Conservation (phyloP, 495 filamentous ascomycete species). For the Annulohypoxylon stygium region DNA sequence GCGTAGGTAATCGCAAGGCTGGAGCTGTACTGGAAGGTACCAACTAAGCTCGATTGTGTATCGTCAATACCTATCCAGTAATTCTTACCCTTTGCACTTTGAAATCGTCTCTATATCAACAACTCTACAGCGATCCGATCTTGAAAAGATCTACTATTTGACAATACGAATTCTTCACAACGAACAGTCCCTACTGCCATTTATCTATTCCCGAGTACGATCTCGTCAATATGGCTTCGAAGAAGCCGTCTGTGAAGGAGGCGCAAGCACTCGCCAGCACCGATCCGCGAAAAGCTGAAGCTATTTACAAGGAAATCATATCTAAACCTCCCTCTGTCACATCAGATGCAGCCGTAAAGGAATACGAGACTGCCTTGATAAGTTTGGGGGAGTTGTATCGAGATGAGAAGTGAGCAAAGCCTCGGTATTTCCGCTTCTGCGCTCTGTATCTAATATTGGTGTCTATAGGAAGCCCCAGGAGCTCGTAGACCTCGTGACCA, state of each 20-base stretch:
- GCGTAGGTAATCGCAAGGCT: conserved; percentile 41
- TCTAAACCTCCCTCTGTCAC: conserved; percentile 84
- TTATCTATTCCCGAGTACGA: conserved; percentile 17
- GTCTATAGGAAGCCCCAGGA: conserved; percentile 76
- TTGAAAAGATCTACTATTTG: not conserved
- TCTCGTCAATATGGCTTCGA: conserved; percentile 47
- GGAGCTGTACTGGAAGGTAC: conserved; percentile 27
- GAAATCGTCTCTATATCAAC: not conserved
- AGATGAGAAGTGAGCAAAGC: conserved; percentile 75
- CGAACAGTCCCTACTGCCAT: not conserved
- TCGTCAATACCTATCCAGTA: conserved; percentile 6
- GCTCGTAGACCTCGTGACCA: conserved; percentile 90
- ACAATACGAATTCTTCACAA: conserved; percentile 8
- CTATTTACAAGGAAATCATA: conserved; percentile 88
- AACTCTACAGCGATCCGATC: conserved; percentile 10
- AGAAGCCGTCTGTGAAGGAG: conserved; percentile 67
- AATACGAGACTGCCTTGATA: conserved; percentile 87
- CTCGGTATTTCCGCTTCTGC: not conserved
- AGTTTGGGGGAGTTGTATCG: conserved; percentile 92
- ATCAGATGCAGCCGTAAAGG: conserved; percentile 82
- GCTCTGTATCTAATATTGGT: conserved; percentile 28
- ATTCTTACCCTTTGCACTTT: conserved; percentile 3
- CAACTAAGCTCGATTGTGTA: conserved; percentile 33
- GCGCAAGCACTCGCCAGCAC: conserved; percentile 84
- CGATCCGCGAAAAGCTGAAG: conserved; percentile 82